Conservation (phyloP, 768 basidiomycete species). For the Chiua virens region DNA sequence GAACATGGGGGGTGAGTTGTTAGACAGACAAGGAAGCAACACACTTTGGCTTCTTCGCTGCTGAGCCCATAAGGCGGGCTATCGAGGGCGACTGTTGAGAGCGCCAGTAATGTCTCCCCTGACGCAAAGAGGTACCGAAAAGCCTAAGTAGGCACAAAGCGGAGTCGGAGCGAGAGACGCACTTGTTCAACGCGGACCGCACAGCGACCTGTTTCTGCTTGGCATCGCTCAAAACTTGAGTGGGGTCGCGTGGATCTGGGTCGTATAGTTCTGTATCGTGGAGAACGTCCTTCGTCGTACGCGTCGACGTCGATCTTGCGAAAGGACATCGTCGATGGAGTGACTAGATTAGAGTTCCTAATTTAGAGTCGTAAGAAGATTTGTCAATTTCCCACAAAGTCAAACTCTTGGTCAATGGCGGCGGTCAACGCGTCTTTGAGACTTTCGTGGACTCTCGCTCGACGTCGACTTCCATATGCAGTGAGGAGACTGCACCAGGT, state of each 20-base stretch:
- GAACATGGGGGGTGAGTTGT: neutral
- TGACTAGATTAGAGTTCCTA: too few relatives aligned
- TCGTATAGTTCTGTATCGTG: slow-evolving; percentile 85
- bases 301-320: slow-evolving; percentile 93
- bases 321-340: slow-evolving; percentile 50
- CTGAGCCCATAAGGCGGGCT: slow-evolving; percentile 86
- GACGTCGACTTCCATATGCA: slow-evolving; percentile 1
- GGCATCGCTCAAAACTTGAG: slow-evolving; percentile 71
- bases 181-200: slow-evolving; percentile 74
- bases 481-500: slow-evolving; percentile 23
- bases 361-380: too few relatives aligned
- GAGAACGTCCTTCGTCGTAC: slow-evolving; percentile 88
- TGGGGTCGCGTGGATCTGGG: slow-evolving; percentile 77
- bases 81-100: slow-evolving; percentile 65
- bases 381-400: neutral
- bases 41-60: slow-evolving; percentile 88
- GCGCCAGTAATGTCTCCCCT: slow-evolving; percentile 82
- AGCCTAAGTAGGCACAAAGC: too few relatives aligned
- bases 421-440: neutral
- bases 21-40: slow-evolving; percentile 8
- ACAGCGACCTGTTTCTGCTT: slow-evolving; percentile 74
- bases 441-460: slow-evolving; percentile 8
- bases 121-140: too few relatives aligned
- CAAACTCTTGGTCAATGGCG: neutral
- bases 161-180: slow-evolving; percentile 22